Evolutionary conservation across 768 basidiomycete species (phyloP), one percentile per base, ranked within the genome.

Genomic region (Roridomyces roridus): DNA sequence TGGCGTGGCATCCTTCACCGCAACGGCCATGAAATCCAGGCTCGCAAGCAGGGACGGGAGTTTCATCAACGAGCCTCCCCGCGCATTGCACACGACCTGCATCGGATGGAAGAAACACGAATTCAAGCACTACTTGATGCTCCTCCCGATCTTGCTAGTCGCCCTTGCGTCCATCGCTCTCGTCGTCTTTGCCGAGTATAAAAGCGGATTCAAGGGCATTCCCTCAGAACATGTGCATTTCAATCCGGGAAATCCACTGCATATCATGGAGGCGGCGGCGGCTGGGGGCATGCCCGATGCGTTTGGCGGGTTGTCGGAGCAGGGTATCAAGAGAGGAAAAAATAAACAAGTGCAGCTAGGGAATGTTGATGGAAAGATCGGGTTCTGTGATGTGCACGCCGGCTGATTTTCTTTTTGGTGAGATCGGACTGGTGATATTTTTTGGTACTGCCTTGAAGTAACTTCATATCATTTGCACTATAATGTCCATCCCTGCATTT

Each of bases 241-340:
- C 45, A 25, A 55, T 25, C 35, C 53, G 24, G 24, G 21, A 15
- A 26, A 55, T 24, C 53, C 53, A 15, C 6, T 42, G n/a, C 25
- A 40, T 7, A 44, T 55, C 5, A 40, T 55, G 53, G 43, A 44
- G 10, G 53, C 53, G 2, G 53, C 53, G 23, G 36, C 53, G 4
- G 53, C 53, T 28, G 53, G 53, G 44, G 53, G 53, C 18, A 39
- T 55, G n/a, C 11, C n/a, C 11, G 26, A 41, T 37, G 42, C 45
- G 9, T 55, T 55, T 24, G 5, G 6, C 31, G 53, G 37, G 2
- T 20, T 55, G 45, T n/a, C n/a, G 12, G 18, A 41, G 18, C 37
- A 20, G 1, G 15, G 25, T 21, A 25, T 55, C 4, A 18, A 47
- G 21, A 18, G 12, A n/a, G 36, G 36, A 21, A 15, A 36, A 6